phyloP scores from a whole-genome alignment of 441 rosid genomes.

The Gossypium gossypioides region DNA sequence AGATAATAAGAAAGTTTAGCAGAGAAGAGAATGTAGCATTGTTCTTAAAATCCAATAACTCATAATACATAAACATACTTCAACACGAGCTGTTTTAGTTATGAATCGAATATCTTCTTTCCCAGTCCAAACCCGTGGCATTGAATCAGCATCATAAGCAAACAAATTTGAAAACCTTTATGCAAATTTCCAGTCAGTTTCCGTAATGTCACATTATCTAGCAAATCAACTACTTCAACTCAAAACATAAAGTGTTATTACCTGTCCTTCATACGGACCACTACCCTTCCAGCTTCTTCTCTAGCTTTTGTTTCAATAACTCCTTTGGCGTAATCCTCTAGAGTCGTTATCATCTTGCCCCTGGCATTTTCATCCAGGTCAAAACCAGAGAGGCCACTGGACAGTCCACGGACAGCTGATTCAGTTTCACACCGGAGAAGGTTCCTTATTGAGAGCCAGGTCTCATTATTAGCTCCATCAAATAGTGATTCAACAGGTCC shows the following conservation, averaged over 20 bases:
- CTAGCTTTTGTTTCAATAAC: slow-evolving; percentile 79
- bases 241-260: slow-evolving; percentile 20
- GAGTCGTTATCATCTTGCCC: slow-evolving; percentile 45
- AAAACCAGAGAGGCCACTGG: slow-evolving; percentile 62
- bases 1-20: slow-evolving; percentile 19
- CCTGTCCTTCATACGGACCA: slow-evolving; percentile 93
- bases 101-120: slow-evolving; percentile 92
- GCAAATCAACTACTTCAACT: slow-evolving; percentile 13
- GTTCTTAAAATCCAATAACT: background rate
- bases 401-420: slow-evolving; percentile 57
- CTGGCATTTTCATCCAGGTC: slow-evolving; percentile 57
- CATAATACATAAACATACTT: slow-evolving; percentile 41
- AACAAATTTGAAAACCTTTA: slow-evolving; percentile 77
- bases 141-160: slow-evolving; percentile 89
- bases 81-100: slow-evolving; percentile 81
- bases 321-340: slow-evolving; percentile 56
- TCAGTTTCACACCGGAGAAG: slow-evolving; percentile 58
- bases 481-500: slow-evolving; percentile 90
- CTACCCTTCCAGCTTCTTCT: slow-evolving; percentile 82
- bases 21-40: background rate
- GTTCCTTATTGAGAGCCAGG: slow-evolving; percentile 86
- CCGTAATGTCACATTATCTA: background rate
- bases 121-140: slow-evolving; percentile 98
- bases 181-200: slow-evolving; percentile 9
- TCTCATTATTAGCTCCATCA: slow-evolving; percentile 71